Base-by-base conservation (phyloP, 345 rosid species). In the Lepidium aucheri region DNA sequence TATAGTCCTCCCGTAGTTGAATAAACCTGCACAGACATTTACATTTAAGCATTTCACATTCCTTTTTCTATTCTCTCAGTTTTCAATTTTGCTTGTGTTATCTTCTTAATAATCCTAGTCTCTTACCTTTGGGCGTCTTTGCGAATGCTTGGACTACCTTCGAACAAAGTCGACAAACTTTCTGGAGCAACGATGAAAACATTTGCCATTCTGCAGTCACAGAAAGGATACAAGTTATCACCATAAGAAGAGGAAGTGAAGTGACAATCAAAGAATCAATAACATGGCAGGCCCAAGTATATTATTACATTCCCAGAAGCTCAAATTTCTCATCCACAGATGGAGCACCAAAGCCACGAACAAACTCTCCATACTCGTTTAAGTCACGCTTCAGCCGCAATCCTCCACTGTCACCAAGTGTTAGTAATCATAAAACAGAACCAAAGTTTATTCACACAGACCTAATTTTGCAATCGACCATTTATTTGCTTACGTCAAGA, bases 141-240 rank as follows among this genome's bases (percentile, higher is more conserved):
- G 43, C 89, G 86, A 40, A 94, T 90, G 77, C 96, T 86, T 58
- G 96, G 97, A 18, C 91, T 85, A 24, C 97, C 99, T 83, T 94
- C 99, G 39, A 90, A 88, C 86, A 94, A 75, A 36, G 87, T 76
- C 53, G 96, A 81, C 68, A 94, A 87, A 55, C 99, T 94, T 76
- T 94, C 97, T 44, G 99, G 96, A 61, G 99, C 97, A 44, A 94
- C 96, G 42, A 94, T 86, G 63, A 94, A 94, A 30, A 84, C 99
- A 65, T 94, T 94, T 62, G 99, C 96, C 87, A 84, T 72, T 68
- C 97, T 91, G 85, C 67, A 81, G 28, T 75, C 20, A 53, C 68
- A 77, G 13, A 63, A 62, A 38, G 16, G 42, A 24, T 38, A 44
- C 28, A 49, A 9, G 18, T 44, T 20, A 13, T 11, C 10, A 60